Evolutionary conservation across 306 rosid species (phyloP).

Genomic region (Cucurbita moschata): DNA sequence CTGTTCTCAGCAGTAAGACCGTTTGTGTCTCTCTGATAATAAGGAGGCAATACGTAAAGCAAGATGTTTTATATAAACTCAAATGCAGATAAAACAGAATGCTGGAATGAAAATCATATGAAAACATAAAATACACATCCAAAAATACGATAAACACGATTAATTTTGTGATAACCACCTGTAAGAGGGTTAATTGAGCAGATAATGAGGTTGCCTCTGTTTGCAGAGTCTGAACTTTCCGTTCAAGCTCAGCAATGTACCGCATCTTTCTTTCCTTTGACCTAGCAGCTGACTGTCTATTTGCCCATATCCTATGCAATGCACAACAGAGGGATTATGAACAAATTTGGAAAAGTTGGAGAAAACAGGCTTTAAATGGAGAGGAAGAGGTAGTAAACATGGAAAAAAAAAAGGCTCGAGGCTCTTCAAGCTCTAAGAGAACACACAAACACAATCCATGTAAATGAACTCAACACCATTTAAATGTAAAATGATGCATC

Average conservation of each 20-base stretch:
- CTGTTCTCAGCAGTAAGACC: constrained; percentile 83
- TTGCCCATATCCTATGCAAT: constrained; percentile 83
- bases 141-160: neutral
- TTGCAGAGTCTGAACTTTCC: constrained; percentile 89
- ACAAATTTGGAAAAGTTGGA: neutral
- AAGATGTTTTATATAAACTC: neutral
- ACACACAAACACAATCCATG: neutral
- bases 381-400: neutral
- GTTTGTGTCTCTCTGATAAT: constrained; percentile 68
- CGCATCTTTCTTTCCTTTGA: constrained; percentile 99
- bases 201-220: constrained; percentile 90
- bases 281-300: constrained; percentile 96
- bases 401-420: neutral
- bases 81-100: neutral
- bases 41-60: constrained; percentile 2
- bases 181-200: constrained; percentile 81
- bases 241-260: constrained; percentile 86
- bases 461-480: neutral
- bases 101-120: neutral
- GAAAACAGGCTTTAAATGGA: neutral
- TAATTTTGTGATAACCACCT: constrained; percentile 32
- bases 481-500: neutral
- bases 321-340: constrained; percentile 1
- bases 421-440: neutral
- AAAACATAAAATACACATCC: neutral